Percentiles rank a stretch among this genome's conserved stretches.
Evolutionary conservation across 768 basidiomycete genomes (phyloP).

Genomic region (Astraeus odoratus): DNA sequence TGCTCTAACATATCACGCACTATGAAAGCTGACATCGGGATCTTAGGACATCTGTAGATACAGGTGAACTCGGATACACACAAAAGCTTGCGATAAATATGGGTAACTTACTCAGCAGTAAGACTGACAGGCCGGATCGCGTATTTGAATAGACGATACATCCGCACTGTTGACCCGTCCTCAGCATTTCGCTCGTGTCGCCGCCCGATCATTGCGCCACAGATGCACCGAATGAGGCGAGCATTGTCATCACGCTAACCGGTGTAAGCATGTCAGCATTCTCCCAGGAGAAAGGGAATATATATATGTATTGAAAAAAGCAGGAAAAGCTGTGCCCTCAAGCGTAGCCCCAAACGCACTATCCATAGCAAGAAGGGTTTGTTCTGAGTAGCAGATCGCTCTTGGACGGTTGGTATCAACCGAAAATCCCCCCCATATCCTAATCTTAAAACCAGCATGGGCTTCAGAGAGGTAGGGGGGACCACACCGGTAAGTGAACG

Average conservation of each 20-base stretch:
- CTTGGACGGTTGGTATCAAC: constrained; percentile 96
- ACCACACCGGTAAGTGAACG: constrained; percentile 61
- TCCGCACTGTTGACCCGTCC: constrained; percentile 27
- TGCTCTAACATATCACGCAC: constrained; percentile 89
- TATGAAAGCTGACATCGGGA: constrained; percentile 82
- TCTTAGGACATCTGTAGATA: constrained; percentile 27
- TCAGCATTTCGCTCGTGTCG: constrained; percentile 43
- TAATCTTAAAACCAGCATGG: constrained; percentile 47
- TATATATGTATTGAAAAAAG: constrained; percentile 14
- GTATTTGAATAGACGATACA: constrained; percentile 77
- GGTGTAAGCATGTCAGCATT: constrained; percentile 9
- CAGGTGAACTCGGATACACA: not conserved
- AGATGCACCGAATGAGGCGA: constrained; percentile 64
- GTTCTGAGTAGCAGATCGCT: constrained; percentile 61
- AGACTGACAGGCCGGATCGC: constrained; percentile 68
- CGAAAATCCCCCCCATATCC: constrained; percentile 35
- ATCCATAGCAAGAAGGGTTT: constrained; percentile 78
- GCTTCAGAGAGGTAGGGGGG: constrained; percentile 36
- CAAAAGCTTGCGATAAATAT: not conserved
- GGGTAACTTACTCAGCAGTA: constrained; percentile 50
- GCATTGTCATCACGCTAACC: constrained; percentile 55
- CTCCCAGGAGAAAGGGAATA: constrained; percentile 12
- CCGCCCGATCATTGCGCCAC: constrained; percentile 77
- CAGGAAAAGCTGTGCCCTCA: constrained; percentile 85
- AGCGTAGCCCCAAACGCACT: constrained; percentile 83